Conservation (phyloP, 192 early-diverging fungal species). For the Mortierella hygrophila region DNA sequence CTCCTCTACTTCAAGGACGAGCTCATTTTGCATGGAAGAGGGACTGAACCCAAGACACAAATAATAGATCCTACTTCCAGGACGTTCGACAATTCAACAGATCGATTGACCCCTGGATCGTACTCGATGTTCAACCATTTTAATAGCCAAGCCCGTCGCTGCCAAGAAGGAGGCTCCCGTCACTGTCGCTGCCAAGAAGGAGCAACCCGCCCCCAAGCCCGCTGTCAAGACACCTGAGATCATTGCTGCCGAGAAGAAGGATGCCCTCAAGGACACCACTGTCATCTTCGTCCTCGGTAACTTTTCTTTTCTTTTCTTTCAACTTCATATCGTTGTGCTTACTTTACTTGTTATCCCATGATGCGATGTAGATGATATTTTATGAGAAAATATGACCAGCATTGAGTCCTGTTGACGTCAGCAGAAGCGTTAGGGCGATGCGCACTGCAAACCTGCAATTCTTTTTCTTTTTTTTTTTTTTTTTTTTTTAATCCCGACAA, state of each 20-base stretch:
- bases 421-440: too few species aligned
- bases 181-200: conserved; percentile 14
- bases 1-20: too few species aligned
- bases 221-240: conserved; percentile 10
- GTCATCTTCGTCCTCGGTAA: conserved; percentile 91
- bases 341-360: too few species aligned
- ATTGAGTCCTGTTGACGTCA: neutral
- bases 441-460: too few species aligned
- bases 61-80: too few species aligned
- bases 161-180: conserved; percentile 19
- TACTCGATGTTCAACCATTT: neutral
- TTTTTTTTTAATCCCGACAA: neutral
- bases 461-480: neutral
- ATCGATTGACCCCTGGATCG: neutral
- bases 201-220: neutral
- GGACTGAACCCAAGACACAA: too few species aligned
- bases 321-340: neutral
- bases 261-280: conserved; percentile 66
- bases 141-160: conserved; percentile 2
- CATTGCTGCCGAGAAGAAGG: conserved; percentile 31
- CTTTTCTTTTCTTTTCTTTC: neutral
- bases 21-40: too few species aligned
- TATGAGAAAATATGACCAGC: neutral
- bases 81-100: neutral
- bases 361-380: too few species aligned